A percentile compares a stretch with the other conserved stretches of the same genome.
Conservation (phyloP, 495 filamentous ascomycete genomes). For the Evernia prunastri region DNA sequence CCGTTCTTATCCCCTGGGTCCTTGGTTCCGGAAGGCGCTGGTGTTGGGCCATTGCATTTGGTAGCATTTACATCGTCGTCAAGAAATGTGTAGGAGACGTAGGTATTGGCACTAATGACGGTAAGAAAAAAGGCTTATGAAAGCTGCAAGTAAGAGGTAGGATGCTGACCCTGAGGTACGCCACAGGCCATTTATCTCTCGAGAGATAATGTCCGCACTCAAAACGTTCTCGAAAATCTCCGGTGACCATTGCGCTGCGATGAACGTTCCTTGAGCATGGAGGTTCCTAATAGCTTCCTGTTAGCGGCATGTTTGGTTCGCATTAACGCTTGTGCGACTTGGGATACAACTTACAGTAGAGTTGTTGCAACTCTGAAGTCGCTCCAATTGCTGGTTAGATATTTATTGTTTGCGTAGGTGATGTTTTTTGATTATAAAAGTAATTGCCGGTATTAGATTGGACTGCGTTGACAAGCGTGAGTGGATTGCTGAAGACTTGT, state of each 20-base stretch:
- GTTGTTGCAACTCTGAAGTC: background rate
- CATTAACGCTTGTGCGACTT: background rate
- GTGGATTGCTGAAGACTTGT: background rate
- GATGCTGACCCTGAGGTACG: background rate
- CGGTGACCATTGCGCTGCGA: background rate
- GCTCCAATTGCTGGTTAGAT: background rate
- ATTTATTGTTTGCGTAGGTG: background rate
- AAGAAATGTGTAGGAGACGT: slow-evolving; percentile 10
- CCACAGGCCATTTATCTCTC: slow-evolving; percentile 8
- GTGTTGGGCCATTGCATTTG: background rate
- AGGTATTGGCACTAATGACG: background rate
- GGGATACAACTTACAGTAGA: background rate
- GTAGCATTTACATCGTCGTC: slow-evolving; percentile 6
- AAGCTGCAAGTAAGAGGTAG: background rate
- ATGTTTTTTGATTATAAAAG: background rate
- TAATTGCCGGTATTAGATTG: background rate
- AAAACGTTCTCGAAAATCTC: slow-evolving; percentile 1
- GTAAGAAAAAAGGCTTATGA: background rate
- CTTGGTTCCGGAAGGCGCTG: background rate
- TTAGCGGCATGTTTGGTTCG: background rate
- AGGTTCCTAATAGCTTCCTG: background rate
- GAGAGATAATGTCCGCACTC: slow-evolving; percentile 6
- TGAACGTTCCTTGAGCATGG: background rate
- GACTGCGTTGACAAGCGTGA: background rate
- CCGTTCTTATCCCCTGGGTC: background rate